Evolutionary conservation across 352 stramenopile species (phyloP), one percentile per base, ranked within the genome.

Genomic region (Pythium biforme): DNA sequence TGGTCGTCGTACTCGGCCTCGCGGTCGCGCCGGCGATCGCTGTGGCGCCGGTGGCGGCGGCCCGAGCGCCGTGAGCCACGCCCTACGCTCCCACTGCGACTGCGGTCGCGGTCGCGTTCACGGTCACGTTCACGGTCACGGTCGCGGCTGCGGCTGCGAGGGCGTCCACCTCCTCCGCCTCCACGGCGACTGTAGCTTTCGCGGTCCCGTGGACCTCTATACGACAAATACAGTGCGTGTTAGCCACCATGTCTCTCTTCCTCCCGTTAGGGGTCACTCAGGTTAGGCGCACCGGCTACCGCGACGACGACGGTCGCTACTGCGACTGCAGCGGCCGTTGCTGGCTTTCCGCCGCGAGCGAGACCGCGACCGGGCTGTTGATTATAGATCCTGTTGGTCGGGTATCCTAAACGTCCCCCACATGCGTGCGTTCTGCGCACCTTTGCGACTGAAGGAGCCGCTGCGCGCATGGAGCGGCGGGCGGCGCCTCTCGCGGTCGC

Each of bases 1-100:
- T 56, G 67, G 37, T 76, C 73, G 8, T 79, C 74, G 25, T 68
- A 65, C 22, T 83, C 73, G 22, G 55, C 54, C 33, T 48, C 52
- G 23, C 52, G 33, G 26, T 31, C 52, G 8, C 52, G 52, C 3
- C 52, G 52, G 9, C 52, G 52, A 26, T 49, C 37, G 37, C 37
- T 59, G 22, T 49, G 52, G 39, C 43, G 26, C 40, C 23, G 56
- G 47, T 66, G 62, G 53, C 49, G 62, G 45, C 20, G 57, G 22
- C 43, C 54, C 9, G 49, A 59, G 17, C 63, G 63, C 29, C 49
- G 40, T 27, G 47, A 62, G 31, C 56, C 33, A 33, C 26, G 31
- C 8, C 31, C 31, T 1, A 11, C 31, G 14, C 31, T 37, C 8
- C 31, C 31, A 53, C 66, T 73, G 14, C 58, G 53, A 39, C 48